Conservation (phyloP, 495 filamentous ascomycete species). For the Pseudevernia furfuracea region DNA sequence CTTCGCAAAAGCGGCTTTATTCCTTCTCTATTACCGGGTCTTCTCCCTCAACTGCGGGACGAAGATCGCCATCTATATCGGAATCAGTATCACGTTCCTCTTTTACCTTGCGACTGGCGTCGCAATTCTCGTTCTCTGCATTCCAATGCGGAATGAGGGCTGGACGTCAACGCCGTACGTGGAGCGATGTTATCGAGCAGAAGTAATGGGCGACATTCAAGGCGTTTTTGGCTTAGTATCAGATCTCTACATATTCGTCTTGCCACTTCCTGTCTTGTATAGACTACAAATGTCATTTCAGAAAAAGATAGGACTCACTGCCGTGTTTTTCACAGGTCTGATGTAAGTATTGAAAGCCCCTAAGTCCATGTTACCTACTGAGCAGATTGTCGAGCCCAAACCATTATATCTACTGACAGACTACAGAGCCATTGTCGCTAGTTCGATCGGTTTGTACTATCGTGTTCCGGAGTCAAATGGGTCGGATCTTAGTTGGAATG, state of each 20-base stretch:
- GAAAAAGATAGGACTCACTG: slow-evolving; percentile 19
- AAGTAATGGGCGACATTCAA: background rate
- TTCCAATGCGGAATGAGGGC: slow-evolving; percentile 6
- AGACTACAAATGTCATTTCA: slow-evolving; percentile 16
- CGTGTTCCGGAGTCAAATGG: background rate
- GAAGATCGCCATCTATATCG: slow-evolving; percentile 5
- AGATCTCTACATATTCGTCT: slow-evolving; percentile 27
- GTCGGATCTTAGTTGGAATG: background rate
- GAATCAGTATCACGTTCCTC: slow-evolving; percentile 17
- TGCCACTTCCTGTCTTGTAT: slow-evolving; percentile 24
- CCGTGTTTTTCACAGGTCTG: slow-evolving; percentile 23
- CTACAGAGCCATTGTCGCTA: background rate
- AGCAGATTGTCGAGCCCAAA: no score
- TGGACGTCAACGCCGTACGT: slow-evolving; percentile 4
- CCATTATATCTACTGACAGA: background rate
- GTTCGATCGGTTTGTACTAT: background rate
- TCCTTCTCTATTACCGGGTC: slow-evolving; percentile 20
- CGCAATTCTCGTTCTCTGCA: slow-evolving; percentile 9
- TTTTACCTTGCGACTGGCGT: slow-evolving; percentile 17
- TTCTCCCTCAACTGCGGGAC: slow-evolving; percentile 20
- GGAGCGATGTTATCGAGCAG: slow-evolving; percentile 1
- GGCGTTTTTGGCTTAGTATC: slow-evolving; percentile 22
- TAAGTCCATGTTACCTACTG: no score
- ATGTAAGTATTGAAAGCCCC: no score
- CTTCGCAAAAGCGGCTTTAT: slow-evolving; percentile 24